Evolutionary conservation across 1,284 basidiomycete species (phyloP).

Genomic region (Melampsora abietis-canadensis): DNA sequence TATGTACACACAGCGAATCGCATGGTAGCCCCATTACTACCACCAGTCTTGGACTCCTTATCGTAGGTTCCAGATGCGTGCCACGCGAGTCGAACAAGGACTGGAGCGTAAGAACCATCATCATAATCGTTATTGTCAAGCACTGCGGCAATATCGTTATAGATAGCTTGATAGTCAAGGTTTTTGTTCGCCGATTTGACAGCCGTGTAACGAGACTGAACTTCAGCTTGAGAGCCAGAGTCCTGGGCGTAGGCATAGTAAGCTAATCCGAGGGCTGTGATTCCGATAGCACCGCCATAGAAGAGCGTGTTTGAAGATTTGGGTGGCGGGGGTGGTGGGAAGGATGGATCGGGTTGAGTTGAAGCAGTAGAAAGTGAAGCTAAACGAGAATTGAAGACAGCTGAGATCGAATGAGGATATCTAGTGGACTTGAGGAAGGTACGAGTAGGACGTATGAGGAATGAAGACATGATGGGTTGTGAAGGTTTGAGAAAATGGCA

Average conservation of each 20-base stretch:
- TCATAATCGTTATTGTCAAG: constrained; percentile 29
- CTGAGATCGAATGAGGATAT: too few relatives aligned
- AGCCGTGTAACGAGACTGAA: constrained; percentile 16
- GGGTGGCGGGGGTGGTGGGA: constrained; percentile 9
- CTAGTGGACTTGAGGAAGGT: too few relatives aligned
- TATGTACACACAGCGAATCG: constrained; percentile 46
- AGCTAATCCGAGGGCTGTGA: constrained; percentile 17
- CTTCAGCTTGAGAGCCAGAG: constrained; percentile 10
- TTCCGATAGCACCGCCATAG: neutral
- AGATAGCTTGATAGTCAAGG: constrained; percentile 29
- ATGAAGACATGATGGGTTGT: too few relatives aligned
- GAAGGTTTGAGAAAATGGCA: too few relatives aligned
- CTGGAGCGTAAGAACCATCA: constrained; percentile 85
- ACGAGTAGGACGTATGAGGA: too few relatives aligned
- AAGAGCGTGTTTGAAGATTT: constrained; percentile 19
- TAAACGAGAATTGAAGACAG: too few relatives aligned
- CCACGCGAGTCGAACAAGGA: constrained; percentile 79
- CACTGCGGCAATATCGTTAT: constrained; percentile 35
- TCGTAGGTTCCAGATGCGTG: constrained; percentile 48
- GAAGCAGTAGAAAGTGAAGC: too few relatives aligned
- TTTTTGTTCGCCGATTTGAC: constrained; percentile 30
- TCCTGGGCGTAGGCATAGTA: constrained; percentile 22
- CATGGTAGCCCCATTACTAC: constrained; percentile 50
- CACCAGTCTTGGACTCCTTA: constrained; percentile 44
- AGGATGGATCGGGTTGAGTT: neutral